Percentiles rank a stretch among this genome's conserved stretches.
Conservation (phyloP, 1,284 basidiomycete genomes). For the Coniferiporia sulphurascens region DNA sequence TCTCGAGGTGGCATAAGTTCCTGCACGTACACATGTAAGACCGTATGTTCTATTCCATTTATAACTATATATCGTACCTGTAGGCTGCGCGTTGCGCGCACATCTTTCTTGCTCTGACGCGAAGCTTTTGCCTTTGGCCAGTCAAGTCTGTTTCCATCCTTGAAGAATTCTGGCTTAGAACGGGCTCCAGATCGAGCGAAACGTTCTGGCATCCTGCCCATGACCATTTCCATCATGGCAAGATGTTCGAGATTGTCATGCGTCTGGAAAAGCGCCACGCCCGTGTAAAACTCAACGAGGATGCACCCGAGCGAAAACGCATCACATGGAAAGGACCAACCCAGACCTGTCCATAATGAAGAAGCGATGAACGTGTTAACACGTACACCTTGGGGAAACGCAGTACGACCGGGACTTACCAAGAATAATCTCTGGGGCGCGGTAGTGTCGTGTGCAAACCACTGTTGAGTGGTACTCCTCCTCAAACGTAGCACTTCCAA, state of each 20-base stretch:
- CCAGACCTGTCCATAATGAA: conserved; percentile 58
- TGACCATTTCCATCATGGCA: conserved; percentile 99
- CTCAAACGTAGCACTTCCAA: conserved; percentile 97
- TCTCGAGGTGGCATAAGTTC: conserved; percentile 80
- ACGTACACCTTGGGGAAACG: conserved; percentile 4
- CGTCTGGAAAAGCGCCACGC: conserved; percentile 96
- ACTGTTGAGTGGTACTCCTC: conserved; percentile 98
- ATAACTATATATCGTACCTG: conserved; percentile 33
- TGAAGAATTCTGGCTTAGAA: conserved; percentile 91
- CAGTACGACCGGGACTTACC: conserved; percentile 46
- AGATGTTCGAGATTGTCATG: conserved; percentile 99
- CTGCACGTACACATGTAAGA: conserved; percentile 34
- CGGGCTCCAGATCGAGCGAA: conserved; percentile 70
- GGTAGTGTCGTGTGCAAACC: conserved; percentile 96
- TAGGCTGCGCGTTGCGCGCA: conserved; percentile 79
- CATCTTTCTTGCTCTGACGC: conserved; percentile 91
- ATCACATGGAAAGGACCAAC: conserved; percentile 99
- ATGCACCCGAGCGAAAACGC: conserved; percentile 99
- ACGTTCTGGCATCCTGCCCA: conserved; percentile 92
- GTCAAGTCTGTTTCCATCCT: conserved; percentile 76
- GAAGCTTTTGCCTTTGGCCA: conserved; percentile 88
- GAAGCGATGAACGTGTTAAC: not conserved
- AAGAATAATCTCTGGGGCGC: conserved; percentile 98
- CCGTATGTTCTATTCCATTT: conserved; percentile 10
- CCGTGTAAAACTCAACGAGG: conserved; percentile 97